phyloP scores from a whole-genome alignment of 352 stramenopile genomes.

The Plasmopara muralis region DNA sequence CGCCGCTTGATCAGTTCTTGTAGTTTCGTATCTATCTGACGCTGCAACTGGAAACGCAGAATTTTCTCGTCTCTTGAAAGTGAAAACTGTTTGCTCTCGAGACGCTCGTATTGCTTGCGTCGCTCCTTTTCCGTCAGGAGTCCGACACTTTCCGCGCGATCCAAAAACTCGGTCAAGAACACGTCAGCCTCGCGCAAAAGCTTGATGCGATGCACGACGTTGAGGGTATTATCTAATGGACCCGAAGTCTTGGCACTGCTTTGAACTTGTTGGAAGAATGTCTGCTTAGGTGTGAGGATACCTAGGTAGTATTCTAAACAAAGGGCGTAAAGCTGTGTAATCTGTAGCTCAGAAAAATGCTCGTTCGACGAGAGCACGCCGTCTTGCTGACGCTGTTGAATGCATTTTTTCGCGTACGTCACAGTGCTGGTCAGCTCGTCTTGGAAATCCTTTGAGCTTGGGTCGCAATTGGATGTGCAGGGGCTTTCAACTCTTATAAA shows the following conservation, averaged over 20 bases:
- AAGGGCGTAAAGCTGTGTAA: constrained; percentile 73
- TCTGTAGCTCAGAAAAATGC: constrained; percentile 74
- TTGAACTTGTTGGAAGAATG: constrained; percentile 45
- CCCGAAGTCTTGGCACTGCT: constrained; percentile 7
- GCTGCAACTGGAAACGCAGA: constrained; percentile 69
- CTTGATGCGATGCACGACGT: constrained; percentile 55
- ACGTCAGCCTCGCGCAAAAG: constrained; percentile 67
- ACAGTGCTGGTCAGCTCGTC: constrained; percentile 15
- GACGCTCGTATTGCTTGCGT: constrained; percentile 66
- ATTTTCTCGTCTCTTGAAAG: constrained; percentile 77
- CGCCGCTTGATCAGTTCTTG: constrained; percentile 43
- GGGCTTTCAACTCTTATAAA: constrained; percentile 22
- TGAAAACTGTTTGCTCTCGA: constrained; percentile 59
- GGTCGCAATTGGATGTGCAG: constrained; percentile 13
- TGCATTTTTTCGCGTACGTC: constrained; percentile 26
- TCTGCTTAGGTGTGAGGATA: constrained; percentile 69
- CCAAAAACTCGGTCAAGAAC: constrained; percentile 72
- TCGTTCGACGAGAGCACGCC: constrained; percentile 67
- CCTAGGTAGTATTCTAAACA: constrained; percentile 78
- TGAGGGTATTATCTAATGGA: constrained; percentile 46
- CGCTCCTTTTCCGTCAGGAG: constrained; percentile 65
- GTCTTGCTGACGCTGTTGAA: constrained; percentile 57
- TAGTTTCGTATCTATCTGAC: constrained; percentile 69
- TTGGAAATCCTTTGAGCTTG: constrained; percentile 22
- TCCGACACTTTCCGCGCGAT: constrained; percentile 52